Evolutionary conservation across 2,329 filamentous ascomycete genomes (phyloP), one percentile per base, ranked within the genome.

Genomic region (Metarhizium brunneum): DNA sequence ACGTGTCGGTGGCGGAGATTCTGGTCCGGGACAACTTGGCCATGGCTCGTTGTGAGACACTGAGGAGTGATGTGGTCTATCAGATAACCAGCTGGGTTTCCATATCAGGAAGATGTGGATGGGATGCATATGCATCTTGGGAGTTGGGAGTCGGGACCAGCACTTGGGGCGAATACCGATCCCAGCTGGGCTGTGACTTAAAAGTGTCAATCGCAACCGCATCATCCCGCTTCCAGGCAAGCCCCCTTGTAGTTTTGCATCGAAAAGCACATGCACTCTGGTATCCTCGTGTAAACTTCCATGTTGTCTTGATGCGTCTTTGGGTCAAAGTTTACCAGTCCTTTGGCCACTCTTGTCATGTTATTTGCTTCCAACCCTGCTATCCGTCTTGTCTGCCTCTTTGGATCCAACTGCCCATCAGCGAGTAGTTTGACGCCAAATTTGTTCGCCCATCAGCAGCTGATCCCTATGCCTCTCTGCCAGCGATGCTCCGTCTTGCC

Each of bases 401-500:
- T 73, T 71, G 59, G 79, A 75, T 76, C 74, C 35, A 81, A 65
- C 62, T 82, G 78, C 0, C 72, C 73, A n/a, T 73, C 69, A 1
- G 65, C 70, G 76, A 79, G 57, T 75, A 78, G 62, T 77, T 80
- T 11, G 73, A 79, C 79, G 82, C 82, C 6, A 82, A 68, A 62
- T 76, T 8, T 80, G 79, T 59, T 74, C 70, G 0, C 79, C 80
- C 3, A 82, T 61, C 0, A 79, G 79, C 35, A 82, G 58, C 57
- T 66, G 65, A 64, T 92, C 83, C 0, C 88, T 6, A 81, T 75
- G 70, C 95, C 90, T 16, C 86, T 82, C 77, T 95, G 88, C 90
- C 91, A 95, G 47, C 94, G 76, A 67, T 95, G 90, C 68, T 87
- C 94, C 1, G 86, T 83, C 67, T 95, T 95, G 10, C 90, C 90